Evolutionary conservation across 1,284 basidiomycete genomes (phyloP), one percentile per base, ranked within the genome.

Genomic region (Microbotryum scabiosae): DNA sequence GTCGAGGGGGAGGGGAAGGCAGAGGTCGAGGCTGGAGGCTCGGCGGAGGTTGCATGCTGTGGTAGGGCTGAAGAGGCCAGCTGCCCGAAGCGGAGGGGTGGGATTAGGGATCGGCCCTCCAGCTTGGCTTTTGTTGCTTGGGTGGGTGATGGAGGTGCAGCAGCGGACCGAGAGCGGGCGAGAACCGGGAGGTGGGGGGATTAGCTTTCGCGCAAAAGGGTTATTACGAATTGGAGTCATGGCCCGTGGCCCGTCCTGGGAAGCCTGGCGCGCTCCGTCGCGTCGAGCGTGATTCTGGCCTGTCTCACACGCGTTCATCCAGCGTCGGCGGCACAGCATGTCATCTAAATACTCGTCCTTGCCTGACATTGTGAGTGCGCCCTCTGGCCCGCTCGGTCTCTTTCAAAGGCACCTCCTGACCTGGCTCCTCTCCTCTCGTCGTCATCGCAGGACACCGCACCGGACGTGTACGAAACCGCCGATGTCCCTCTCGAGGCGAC

Each of bases 381-480:
- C n/a, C 30, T 5, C n/a, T n/a, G n/a, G n/a, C 30, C 30, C 8
- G 30, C 30, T 9, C 10, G 1, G 30, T 30, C 8, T 30, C 9
- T 2, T 30, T 8, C 30, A 30, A 30, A 30, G 10, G 8, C 7
- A 7, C 10, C 10, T 1, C 10, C 30, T 30, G 30, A 30, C 30
- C 36, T 41, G 9, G 16, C 36, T 18, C 3, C 36, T 9, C 5
- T 36, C 32, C 32, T 8, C 44, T 49, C 32, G 5, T 32, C 21
- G 14, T 18, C 41, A 48, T 5, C 18, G 4, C 62, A 93, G 89
- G 90, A 93, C 74, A 88, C 88, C 9, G 89, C 88, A 2, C 88
- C 84, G 48, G 91, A 96, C 73, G 82, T 94, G 45, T 96, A 94
- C 73, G 91, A 96, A 75, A 94, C 91, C 0, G 85, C 88, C 54